These are phyloP conservation scores for Ganoderma sinense DNA, from an alignment of 1,284 basidiomycete species.

Conservation along the genomic window DNA sequence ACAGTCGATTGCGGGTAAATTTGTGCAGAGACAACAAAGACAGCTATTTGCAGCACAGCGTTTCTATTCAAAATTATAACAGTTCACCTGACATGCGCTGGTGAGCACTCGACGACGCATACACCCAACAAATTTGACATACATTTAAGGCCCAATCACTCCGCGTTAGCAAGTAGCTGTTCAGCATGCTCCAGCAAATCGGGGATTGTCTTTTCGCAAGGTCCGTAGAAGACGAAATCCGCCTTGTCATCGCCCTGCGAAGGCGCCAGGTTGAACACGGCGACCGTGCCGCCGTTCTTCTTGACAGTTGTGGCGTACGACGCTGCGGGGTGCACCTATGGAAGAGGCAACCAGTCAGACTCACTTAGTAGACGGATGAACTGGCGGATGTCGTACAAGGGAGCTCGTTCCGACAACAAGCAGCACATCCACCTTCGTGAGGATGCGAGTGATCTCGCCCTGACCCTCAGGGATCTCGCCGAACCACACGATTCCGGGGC, in stretches of 20 bases:
- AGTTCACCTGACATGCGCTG: background rate
- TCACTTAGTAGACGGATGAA: background rate
- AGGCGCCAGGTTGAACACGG: conserved; percentile 53
- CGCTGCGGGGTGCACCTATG: conserved; percentile 44
- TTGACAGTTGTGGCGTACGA: conserved; percentile 41
- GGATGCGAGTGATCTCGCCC: conserved; percentile 49
- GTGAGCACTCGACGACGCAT: background rate
- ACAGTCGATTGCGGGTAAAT: background rate
- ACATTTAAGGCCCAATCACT: background rate
- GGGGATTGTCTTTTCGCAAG: conserved; percentile 43
- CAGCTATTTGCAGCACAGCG: background rate
- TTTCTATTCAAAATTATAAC: background rate
- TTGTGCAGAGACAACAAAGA: background rate
- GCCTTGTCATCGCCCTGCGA: conserved; percentile 39
- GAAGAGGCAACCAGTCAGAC: conserved; percentile 37
- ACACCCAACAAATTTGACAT: background rate
- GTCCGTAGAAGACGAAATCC: conserved; percentile 48
- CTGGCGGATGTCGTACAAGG: conserved; percentile 44
- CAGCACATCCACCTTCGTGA: conserved; percentile 57
- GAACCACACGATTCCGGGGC: conserved; percentile 72
- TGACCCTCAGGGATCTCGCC: conserved; percentile 54
- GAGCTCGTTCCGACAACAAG: conserved; percentile 68
- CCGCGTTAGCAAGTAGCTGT: background rate
- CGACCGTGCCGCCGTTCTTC: conserved; percentile 36
- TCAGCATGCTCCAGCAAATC: background rate